Base-by-base conservation (phyloP, 2,329 filamentous ascomycete genomes). In the Dactylellina drechsleri region DNA sequence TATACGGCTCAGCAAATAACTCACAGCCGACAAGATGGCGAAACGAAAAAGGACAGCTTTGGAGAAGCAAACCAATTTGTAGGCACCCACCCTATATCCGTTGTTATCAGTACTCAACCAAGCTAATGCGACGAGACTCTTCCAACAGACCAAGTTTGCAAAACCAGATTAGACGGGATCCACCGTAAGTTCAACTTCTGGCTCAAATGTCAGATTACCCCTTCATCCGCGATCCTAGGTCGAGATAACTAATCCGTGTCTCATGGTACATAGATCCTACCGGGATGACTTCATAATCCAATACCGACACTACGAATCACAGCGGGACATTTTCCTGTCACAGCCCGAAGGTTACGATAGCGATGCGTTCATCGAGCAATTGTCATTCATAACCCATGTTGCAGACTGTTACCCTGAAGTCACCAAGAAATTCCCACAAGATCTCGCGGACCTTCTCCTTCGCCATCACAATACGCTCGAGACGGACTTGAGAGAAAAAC, bases 361-460 rank as follows among this genome's bases (percentile, higher is more conserved):
- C 66, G 88, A 90, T 79, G 90, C 90, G 53, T 91, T 99, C 79
- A 90, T 91, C 79, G 93, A 98, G 80, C 87, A 97, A 78, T 91
- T 99, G 79, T 94, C 98, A 80, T 91, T 99, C 79, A 90, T 98
- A 79, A 90, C 93, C 18, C 95, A 99, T 83, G 91, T 96, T 76
- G 91, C 94, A 81, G 93, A 97, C 81, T 96, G 92, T 84, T 99
- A 96, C 82, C 92, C 92, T 59, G 87, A 90, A 71, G 87, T 94
- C 76, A 93, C 93, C 0, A 85, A 85, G 61, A 85, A 86, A 8
- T 98, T 97, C 78, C 88, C 93, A 20, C 86, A 89, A 49, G 91
- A 97, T 77, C 85, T 99, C 57, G 92, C 92, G 80, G 86, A 89
- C 36, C 91, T 99, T 72, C 83, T 99, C 54, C 88, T 88, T 56